phyloP scores from a whole-genome alignment of 495 filamentous ascomycete genomes.

The Trypethelium eluteriae region DNA sequence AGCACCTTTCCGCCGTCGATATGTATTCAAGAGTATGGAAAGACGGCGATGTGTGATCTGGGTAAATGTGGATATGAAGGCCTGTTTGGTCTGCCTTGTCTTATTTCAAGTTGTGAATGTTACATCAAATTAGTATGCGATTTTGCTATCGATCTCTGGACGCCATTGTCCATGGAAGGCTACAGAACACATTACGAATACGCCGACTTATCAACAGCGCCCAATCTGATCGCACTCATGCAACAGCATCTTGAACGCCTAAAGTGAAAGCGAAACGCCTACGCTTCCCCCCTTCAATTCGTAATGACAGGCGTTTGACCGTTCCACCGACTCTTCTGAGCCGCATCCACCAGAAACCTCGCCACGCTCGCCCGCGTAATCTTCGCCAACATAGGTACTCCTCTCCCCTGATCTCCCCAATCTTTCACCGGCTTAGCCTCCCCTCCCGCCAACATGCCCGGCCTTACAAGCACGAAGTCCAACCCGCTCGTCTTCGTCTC shows the following conservation, averaged over 20 bases:
- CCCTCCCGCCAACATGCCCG: constrained; percentile 33
- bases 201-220: too few species aligned
- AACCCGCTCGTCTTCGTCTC: constrained; percentile 27
- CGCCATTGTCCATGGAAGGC: too few species aligned
- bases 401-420: constrained; percentile 34
- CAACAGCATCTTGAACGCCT: neutral
- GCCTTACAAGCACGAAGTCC: constrained; percentile 34
- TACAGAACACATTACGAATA: too few species aligned
- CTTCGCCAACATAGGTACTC: constrained; percentile 28
- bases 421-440: constrained; percentile 32
- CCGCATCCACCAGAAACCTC: constrained; percentile 39
- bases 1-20: neutral
- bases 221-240: neutral
- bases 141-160: too few species aligned
- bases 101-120: too few species aligned
- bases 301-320: constrained; percentile 38
- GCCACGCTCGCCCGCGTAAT: constrained; percentile 41
- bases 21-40: too few species aligned
- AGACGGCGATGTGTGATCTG: too few species aligned
- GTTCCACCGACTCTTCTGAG: constrained; percentile 33
- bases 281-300: constrained; percentile 24
- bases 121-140: too few species aligned
- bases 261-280: neutral
- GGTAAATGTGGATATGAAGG: too few species aligned
- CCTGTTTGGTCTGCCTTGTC: too few species aligned